Evolutionary conservation across 148 eudicot genomes (phyloP).

Genomic region (Vaccinium macrocarpon): DNA sequence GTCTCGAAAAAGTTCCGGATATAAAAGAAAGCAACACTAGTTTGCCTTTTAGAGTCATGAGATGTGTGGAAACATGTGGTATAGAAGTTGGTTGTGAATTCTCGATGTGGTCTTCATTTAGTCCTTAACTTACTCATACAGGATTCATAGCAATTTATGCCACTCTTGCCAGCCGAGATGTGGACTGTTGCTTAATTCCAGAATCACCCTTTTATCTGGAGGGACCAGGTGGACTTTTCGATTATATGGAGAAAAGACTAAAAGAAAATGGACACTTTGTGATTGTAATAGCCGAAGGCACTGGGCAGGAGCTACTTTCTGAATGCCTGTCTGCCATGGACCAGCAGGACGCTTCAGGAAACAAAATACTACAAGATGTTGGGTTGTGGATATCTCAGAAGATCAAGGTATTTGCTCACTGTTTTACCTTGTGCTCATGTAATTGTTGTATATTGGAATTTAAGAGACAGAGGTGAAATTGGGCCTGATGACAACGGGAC

Average conservation of each 20-base stretch:
- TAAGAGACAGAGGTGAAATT: not conserved
- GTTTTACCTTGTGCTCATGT: not conserved
- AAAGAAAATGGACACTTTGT: slow-evolving; percentile 97
- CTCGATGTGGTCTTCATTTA: not conserved
- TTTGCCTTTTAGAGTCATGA: not conserved
- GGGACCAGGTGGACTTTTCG: slow-evolving; percentile 82
- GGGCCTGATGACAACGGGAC: not conserved
- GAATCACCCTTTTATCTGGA: slow-evolving; percentile 92
- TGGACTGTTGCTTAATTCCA: slow-evolving; percentile 93
- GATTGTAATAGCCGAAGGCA: slow-evolving; percentile 95
- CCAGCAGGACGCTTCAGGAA: slow-evolving; percentile 87
- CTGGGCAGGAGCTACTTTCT: slow-evolving; percentile 84
- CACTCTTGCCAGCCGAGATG: slow-evolving; percentile 95
- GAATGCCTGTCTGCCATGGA: slow-evolving; percentile 27
- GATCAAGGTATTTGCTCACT: slow-evolving; percentile 56
- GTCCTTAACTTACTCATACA: slow-evolving; percentile 24
- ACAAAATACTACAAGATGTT: slow-evolving; percentile 75
- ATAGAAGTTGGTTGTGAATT: not conserved
- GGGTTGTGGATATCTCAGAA: slow-evolving; percentile 90
- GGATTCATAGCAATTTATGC: slow-evolving; percentile 99
- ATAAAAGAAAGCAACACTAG: not conserved
- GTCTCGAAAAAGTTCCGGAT: not conserved
- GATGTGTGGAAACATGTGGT: not conserved
- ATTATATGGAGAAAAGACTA: slow-evolving; percentile 67
- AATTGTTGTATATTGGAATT: not conserved